These are phyloP conservation scores for Neocucurbitaria cava DNA, from an alignment of 2,329 filamentous ascomycete genomes.

Conservation along the genomic window DNA sequence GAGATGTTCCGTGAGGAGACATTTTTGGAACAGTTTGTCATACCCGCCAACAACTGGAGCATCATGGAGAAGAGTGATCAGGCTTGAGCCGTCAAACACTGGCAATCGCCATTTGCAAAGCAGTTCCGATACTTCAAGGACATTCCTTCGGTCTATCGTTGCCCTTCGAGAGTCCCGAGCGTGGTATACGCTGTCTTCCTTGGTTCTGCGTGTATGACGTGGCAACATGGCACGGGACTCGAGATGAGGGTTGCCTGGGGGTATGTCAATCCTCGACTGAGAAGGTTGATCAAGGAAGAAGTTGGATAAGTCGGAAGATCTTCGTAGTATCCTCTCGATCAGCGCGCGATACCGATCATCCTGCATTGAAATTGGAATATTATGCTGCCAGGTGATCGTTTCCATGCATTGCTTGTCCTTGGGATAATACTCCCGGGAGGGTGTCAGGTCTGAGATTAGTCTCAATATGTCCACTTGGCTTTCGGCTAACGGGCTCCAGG, in stretches of 20 bases:
- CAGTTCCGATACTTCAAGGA: constrained; percentile 13
- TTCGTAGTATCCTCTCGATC: constrained; percentile 21
- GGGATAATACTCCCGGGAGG: constrained; percentile 44
- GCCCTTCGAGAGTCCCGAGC: constrained; percentile 16
- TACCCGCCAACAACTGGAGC: constrained; percentile 52
- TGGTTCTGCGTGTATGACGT: background rate
- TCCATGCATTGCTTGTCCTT: constrained; percentile 33
- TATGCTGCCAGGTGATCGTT: constrained; percentile 39
- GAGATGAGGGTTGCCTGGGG: constrained; percentile 20
- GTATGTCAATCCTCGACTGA: background rate
- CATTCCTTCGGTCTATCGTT: constrained; percentile 10
- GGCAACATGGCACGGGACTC: constrained; percentile 20
- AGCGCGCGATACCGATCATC: constrained; percentile 36
- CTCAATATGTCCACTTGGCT: constrained; percentile 14
- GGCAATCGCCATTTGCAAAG: constrained; percentile 18
- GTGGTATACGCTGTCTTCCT: constrained; percentile 13
- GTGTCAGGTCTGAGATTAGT: constrained; percentile 46
- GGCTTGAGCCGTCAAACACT: constrained; percentile 5
- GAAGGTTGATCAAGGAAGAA: constrained; percentile 1
- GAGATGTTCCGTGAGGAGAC: constrained; percentile 52
- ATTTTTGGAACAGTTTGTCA: constrained; percentile 34
- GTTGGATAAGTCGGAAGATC: constrained; percentile 15
- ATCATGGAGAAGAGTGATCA: constrained; percentile 35
- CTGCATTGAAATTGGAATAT: constrained; percentile 33
- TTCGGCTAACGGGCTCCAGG: constrained; percentile 30